Percentiles rank a stretch among this genome's conserved stretches.
Evolutionary conservation across 2,329 filamentous ascomycete genomes (phyloP).

Genomic region (Fusarium secorum): DNA sequence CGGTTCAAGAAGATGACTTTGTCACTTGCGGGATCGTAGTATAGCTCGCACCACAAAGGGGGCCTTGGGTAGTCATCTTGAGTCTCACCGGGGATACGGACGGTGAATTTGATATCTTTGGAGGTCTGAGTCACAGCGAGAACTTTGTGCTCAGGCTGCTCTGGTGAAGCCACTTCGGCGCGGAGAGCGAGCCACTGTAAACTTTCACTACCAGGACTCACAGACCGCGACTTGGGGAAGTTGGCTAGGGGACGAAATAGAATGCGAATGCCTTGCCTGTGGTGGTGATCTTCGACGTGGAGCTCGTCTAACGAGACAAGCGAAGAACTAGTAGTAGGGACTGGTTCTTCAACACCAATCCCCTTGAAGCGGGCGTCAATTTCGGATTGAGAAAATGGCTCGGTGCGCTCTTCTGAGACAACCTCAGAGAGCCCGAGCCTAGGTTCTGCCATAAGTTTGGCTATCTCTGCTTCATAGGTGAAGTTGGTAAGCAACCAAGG

Average conservation of each 20-base stretch:
- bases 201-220: constrained; percentile 64
- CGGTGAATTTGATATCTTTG: constrained; percentile 67
- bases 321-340: constrained; percentile 50
- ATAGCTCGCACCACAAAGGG: constrained; percentile 66
- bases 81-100: constrained; percentile 61
- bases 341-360: constrained; percentile 55
- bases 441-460: constrained; percentile 56
- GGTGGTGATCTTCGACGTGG: constrained; percentile 59
- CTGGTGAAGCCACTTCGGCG: constrained; percentile 60
- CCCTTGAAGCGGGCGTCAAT: constrained; percentile 58
- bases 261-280: constrained; percentile 65
- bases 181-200: constrained; percentile 65
- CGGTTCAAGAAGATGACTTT: constrained; percentile 64
- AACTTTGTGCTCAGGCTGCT: constrained; percentile 64
- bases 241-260: constrained; percentile 63
- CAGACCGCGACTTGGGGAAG: constrained; percentile 60
- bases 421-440: constrained; percentile 50
- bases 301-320: constrained; percentile 63
- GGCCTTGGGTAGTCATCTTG: constrained; percentile 54
- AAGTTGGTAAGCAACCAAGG: constrained; percentile 39
- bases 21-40: constrained; percentile 67
- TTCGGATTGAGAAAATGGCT: constrained; percentile 66
- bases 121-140: constrained; percentile 67
- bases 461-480: constrained; percentile 43
- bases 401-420: constrained; percentile 61